Percentiles rank a stretch among this genome's conserved stretches.
These are phyloP conservation scores for Camellia sinensis DNA, from an alignment of 148 eudicot species.

Conservation along the genomic window DNA sequence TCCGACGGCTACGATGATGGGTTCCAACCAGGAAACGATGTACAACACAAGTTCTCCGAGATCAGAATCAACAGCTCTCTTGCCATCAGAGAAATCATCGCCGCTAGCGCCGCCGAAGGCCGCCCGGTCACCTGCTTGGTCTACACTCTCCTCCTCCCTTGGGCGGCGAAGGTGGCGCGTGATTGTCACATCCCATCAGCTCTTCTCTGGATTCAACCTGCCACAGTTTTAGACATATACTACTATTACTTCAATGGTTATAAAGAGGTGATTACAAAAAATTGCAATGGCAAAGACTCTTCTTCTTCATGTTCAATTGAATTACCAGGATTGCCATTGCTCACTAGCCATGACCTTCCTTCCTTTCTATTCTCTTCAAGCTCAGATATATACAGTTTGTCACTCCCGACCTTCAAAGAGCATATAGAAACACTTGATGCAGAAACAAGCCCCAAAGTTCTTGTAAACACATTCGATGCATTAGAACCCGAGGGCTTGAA, in stretches of 20 bases:
- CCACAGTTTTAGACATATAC: conserved; percentile 44
- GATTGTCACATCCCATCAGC: conserved; percentile 37
- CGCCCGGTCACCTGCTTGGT: conserved; percentile 47
- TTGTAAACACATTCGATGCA: conserved; percentile 56
- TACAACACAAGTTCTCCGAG: conserved; percentile 16
- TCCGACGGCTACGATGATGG: conserved; percentile 31
- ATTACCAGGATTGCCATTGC: conserved; percentile 45
- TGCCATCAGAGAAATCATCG: conserved; percentile 23
- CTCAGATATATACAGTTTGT: conserved; percentile 6
- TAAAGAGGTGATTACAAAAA: conserved; percentile 21
- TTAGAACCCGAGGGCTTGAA: conserved; percentile 48
- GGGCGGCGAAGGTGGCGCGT: no score
- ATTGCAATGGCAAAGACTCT: conserved; percentile 16
- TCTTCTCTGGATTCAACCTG: conserved; percentile 66
- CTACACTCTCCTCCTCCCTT: no score
- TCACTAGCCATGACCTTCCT: conserved; percentile 48
- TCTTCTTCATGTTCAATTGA: conserved; percentile 31
- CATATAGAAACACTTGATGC: conserved; percentile 33
- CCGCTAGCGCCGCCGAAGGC: conserved; percentile 31
- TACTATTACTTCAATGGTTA: conserved; percentile 51
- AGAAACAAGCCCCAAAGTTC: conserved; percentile 40
- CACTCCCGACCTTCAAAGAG: conserved; percentile 33
- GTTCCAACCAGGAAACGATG: conserved; percentile 9
- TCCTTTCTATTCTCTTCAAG: conserved; percentile 50
- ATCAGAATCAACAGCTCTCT: conserved; percentile 29